Evolutionary conservation across 306 rosid species (phyloP).

Genomic region (Citrullus amarus): DNA sequence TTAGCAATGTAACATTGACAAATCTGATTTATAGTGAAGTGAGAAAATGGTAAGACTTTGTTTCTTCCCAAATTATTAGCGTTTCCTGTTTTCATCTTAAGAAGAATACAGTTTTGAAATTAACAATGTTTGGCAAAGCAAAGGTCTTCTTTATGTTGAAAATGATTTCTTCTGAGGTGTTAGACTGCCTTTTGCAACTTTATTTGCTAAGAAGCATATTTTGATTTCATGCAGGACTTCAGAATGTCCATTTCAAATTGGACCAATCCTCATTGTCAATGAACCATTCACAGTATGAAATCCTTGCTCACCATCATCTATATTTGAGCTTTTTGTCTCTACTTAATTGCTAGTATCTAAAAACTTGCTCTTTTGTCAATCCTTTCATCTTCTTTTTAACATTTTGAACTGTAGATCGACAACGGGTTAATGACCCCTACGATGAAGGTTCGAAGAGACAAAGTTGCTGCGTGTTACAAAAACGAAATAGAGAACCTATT

Average conservation of each 20-base stretch:
- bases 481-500: conserved; percentile 63
- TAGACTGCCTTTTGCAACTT: not conserved
- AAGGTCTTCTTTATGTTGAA: not conserved
- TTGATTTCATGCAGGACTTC: conserved; percentile 52
- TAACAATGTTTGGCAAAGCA: not conserved
- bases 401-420: conserved; percentile 42
- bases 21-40: conserved; percentile 49
- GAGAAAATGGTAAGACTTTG: conserved; percentile 36
- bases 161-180: not conserved
- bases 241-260: conserved; percentile 63
- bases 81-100: not conserved
- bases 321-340: not conserved
- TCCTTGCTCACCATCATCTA: not conserved
- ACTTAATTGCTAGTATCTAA: not conserved
- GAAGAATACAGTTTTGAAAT: not conserved
- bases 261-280: conserved; percentile 67
- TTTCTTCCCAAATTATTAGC: not conserved
- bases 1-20: conserved; percentile 39
- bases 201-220: not conserved
- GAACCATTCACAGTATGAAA: conserved; percentile 74
- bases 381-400: not conserved
- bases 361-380: not conserved
- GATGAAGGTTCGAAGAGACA: conserved; percentile 79
- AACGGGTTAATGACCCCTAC: conserved; percentile 85
- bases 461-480: conserved; percentile 37